Evolutionary conservation across 2,329 filamentous ascomycete species (phyloP).

Genomic region (Botryotinia calthae): DNA sequence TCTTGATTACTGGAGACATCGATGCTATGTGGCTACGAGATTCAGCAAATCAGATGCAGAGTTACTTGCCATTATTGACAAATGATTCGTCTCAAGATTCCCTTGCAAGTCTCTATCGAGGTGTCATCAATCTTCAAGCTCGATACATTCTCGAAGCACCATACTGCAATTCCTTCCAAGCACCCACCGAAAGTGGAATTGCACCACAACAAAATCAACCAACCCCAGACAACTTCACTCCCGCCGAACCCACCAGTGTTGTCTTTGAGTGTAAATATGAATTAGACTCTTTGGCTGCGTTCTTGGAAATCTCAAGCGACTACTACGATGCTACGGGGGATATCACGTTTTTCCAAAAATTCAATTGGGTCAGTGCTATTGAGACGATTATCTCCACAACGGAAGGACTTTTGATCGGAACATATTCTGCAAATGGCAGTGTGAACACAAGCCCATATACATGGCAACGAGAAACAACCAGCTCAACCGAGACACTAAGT

Average conservation of each 20-base stretch:
- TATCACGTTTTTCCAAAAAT: constrained; percentile 67
- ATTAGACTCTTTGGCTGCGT: constrained; percentile 84
- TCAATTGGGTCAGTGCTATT: constrained; percentile 71
- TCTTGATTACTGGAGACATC: constrained; percentile 60
- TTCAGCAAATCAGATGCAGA: constrained; percentile 73
- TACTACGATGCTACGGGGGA: constrained; percentile 75
- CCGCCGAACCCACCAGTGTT: constrained; percentile 66
- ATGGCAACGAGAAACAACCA: constrained; percentile 70
- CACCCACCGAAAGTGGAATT: constrained; percentile 71
- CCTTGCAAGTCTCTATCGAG: constrained; percentile 65
- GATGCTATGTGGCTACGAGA: constrained; percentile 91
- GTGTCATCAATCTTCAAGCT: constrained; percentile 69
- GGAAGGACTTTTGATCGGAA: constrained; percentile 67
- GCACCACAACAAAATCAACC: constrained; percentile 56
- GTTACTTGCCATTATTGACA: constrained; percentile 60
- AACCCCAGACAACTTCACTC: constrained; percentile 59
- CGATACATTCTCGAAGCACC: constrained; percentile 67
- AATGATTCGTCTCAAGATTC: constrained; percentile 54
- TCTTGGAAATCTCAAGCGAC: constrained; percentile 76
- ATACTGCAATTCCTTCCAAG: constrained; percentile 90
- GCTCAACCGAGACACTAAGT: constrained; percentile 76
- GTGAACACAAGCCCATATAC: constrained; percentile 64
- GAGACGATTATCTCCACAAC: constrained; percentile 67
- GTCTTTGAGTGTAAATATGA: constrained; percentile 98
- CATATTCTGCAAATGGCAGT: constrained; percentile 61